These are phyloP conservation scores for Pseudocercospora macadamiae DNA, from an alignment of 2,329 filamentous ascomycete genomes.

Conservation along the genomic window DNA sequence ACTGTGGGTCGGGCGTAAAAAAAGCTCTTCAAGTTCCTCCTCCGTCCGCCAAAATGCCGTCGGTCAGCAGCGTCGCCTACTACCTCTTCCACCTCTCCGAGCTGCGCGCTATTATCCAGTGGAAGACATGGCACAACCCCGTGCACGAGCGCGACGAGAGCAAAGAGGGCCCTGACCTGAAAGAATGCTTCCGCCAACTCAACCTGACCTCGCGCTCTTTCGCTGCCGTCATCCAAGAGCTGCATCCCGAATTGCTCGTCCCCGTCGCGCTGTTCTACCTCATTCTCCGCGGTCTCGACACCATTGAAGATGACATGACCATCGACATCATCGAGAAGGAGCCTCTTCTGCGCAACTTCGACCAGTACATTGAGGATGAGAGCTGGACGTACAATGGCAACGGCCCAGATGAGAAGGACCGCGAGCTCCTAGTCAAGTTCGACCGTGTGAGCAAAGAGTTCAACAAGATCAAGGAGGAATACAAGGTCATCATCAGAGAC, in stretches of 20 bases:
- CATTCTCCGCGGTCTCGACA: constrained; percentile 87
- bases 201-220: constrained; percentile 92
- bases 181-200: constrained; percentile 84
- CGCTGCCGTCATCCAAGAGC: constrained; percentile 87
- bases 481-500: constrained; percentile 85
- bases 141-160: constrained; percentile 79
- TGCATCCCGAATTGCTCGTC: constrained; percentile 90
- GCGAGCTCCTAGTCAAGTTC: constrained; percentile 89
- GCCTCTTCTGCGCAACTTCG: constrained; percentile 80
- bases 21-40: neutral
- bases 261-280: constrained; percentile 93
- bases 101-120: constrained; percentile 44
- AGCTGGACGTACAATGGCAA: constrained; percentile 90
- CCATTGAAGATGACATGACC: constrained; percentile 99
- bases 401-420: constrained; percentile 90
- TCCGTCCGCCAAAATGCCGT: constrained; percentile 35
- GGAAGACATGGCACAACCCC: constrained; percentile 91
- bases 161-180: constrained; percentile 74
- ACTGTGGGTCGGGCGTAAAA: too few relatives aligned
- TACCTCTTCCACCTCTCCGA: constrained; percentile 40
- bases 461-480: constrained; percentile 81
- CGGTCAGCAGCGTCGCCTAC: constrained; percentile 36
- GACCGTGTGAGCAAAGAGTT: constrained; percentile 84
- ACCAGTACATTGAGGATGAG: constrained; percentile 75
- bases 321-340: constrained; percentile 81